phyloP scores from a whole-genome alignment of 2,329 filamentous ascomycete species.

The Sporothrix luriei region DNA sequence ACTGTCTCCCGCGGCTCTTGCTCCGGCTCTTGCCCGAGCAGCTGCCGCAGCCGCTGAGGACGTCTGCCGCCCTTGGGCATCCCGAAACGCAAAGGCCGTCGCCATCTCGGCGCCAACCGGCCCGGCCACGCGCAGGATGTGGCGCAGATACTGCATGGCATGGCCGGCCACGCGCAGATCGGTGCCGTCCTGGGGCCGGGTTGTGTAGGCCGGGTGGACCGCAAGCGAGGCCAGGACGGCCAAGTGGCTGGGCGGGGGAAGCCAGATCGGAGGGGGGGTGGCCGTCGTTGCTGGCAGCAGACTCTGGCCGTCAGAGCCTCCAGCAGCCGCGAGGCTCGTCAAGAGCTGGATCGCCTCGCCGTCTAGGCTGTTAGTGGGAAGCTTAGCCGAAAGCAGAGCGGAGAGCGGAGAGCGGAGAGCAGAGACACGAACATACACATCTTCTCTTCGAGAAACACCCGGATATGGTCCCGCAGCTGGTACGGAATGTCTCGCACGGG shows the following conservation, averaged over 20 bases:
- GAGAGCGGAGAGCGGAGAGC: not conserved
- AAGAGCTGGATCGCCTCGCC: conserved; percentile 65
- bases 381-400: not conserved
- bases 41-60: not conserved
- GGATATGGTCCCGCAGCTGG: conserved; percentile 66
- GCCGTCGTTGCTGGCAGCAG: not conserved
- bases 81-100: conserved; percentile 70
- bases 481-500: conserved; percentile 60
- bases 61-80: not conserved
- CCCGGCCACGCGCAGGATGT: conserved; percentile 66
- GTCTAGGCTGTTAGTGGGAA: conserved; percentile 45
- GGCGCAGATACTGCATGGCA: conserved; percentile 70
- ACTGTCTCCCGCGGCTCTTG: conserved; percentile 4
- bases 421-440: conserved; percentile 47
- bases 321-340: conserved; percentile 62
- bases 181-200: conserved; percentile 64
- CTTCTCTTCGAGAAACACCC: conserved; percentile 74
- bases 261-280: conserved; percentile 52
- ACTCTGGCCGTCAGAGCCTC: conserved; percentile 38
- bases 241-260: conserved; percentile 73
- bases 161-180: conserved; percentile 65
- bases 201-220: conserved; percentile 80
- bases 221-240: conserved; percentile 77
- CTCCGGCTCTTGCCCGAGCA: not conserved
- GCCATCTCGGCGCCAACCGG: conserved; percentile 69